Evolutionary conservation across 495 filamentous ascomycete genomes (phyloP).

Genomic region (Peziza echinospora): DNA sequence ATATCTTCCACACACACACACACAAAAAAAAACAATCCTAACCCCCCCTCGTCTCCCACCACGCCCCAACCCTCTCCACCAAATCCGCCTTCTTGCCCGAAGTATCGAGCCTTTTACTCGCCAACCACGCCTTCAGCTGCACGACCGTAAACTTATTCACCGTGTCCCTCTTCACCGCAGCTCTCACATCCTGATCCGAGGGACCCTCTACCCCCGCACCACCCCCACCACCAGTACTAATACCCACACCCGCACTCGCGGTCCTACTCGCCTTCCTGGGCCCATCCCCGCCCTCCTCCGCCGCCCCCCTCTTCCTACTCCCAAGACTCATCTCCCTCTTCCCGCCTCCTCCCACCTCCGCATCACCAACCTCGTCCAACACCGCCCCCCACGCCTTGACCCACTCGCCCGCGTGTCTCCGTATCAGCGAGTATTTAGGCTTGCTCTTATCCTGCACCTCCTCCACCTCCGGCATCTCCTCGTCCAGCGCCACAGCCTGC

Average conservation of each 20-base stretch:
- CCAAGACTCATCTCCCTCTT: conserved; percentile 26
- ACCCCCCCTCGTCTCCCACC: conserved; percentile 43
- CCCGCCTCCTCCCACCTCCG: conserved; percentile 13
- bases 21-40: too few relatives aligned
- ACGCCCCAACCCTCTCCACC: conserved; percentile 55
- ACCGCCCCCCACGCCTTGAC: conserved; percentile 54
- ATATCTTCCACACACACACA: too few relatives aligned
- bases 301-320: conserved; percentile 20
- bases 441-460: conserved; percentile 75
- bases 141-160: conserved; percentile 51
- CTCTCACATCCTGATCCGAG: conserved; percentile 36
- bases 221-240: too few relatives aligned
- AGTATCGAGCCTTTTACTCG: conserved; percentile 35
- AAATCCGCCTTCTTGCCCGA: conserved; percentile 60
- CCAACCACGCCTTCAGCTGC: conserved; percentile 46
- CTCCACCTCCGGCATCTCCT: conserved; percentile 60
- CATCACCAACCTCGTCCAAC: conserved; percentile 30
- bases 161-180: conserved; percentile 33
- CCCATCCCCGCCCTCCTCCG: conserved; percentile 16
- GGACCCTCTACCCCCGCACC: conserved; percentile 1
- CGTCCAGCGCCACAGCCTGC: conserved; percentile 77
- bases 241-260: not conserved
- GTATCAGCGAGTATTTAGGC: conserved; percentile 62
- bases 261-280: conserved; percentile 31
- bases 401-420: conserved; percentile 64